phyloP scores from a whole-genome alignment of 2,329 filamentous ascomycete genomes.

The Phyllosticta citribraziliensis region DNA sequence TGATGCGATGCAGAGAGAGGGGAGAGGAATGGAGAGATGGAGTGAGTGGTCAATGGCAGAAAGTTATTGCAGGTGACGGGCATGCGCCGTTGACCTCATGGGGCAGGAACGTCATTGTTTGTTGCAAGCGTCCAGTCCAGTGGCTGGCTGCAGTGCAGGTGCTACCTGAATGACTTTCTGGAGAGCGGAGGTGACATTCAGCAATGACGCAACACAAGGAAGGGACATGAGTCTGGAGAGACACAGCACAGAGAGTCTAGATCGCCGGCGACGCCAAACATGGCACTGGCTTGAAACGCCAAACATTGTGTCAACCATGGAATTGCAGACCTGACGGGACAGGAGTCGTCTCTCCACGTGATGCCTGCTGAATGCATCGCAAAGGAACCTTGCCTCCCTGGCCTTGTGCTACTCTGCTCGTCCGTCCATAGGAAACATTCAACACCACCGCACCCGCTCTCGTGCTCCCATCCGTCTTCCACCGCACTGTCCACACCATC shows the following conservation, averaged over 20 bases:
- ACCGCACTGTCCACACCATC: too few relatives aligned
- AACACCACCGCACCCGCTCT: background rate
- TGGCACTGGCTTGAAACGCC: background rate
- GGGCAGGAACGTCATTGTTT: slow-evolving; percentile 2
- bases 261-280: background rate
- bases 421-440: background rate
- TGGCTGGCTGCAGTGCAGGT: background rate
- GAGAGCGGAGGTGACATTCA: background rate
- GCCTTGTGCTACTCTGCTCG: background rate
- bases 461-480: background rate
- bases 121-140: background rate
- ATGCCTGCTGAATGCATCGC: background rate
- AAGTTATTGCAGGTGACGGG: background rate
- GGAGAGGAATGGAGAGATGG: background rate
- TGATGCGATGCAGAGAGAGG: background rate
- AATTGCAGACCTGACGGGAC: too few relatives aligned
- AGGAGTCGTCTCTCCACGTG: too few relatives aligned
- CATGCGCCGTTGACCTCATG: slow-evolving; percentile 10
- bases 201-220: background rate
- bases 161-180: too few relatives aligned
- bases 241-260: too few relatives aligned
- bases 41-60: background rate
- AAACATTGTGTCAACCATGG: background rate
- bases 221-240: too few relatives aligned
- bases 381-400: too few relatives aligned